These are phyloP conservation scores for Pythium aphanidermatum DNA, from an alignment of 352 stramenopile genomes.

Conservation along the genomic window DNA sequence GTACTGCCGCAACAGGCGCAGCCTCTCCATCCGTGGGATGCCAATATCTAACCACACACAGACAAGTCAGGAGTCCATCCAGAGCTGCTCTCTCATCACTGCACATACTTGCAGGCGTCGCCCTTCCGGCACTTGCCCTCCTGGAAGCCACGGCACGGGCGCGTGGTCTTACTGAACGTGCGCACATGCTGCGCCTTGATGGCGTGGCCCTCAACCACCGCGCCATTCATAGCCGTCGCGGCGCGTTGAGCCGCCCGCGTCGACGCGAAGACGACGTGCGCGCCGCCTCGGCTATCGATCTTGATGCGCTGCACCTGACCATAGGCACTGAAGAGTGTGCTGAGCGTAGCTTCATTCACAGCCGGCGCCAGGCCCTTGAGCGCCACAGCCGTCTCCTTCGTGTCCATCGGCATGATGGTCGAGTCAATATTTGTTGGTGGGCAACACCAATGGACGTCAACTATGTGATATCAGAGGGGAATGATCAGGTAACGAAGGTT, in stretches of 20 bases:
- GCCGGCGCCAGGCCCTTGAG: constrained; percentile 39
- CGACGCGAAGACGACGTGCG: constrained; percentile 33
- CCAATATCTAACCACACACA: constrained; percentile 2
- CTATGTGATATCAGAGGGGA: constrained; percentile 11
- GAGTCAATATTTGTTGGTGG: constrained; percentile 6
- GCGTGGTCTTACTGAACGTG: constrained; percentile 30
- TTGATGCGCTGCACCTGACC: constrained; percentile 48
- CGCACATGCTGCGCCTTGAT: constrained; percentile 41
- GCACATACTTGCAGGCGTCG: constrained; percentile 64
- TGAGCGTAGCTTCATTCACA: constrained; percentile 35
- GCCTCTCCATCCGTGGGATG: neutral
- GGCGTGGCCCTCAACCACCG: constrained; percentile 45
- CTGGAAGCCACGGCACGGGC: constrained; percentile 47
- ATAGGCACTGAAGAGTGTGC: constrained; percentile 53
- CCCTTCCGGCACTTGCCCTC: constrained; percentile 55
- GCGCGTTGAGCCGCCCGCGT: constrained; percentile 29
- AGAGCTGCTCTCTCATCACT: neutral
- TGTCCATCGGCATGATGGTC: constrained; percentile 10
- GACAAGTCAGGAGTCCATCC: neutral
- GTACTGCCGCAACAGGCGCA: neutral
- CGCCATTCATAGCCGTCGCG: constrained; percentile 32
- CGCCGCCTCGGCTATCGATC: constrained; percentile 38
- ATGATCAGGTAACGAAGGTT: constrained; percentile 10
- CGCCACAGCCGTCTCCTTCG: constrained; percentile 32
- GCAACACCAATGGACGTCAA: constrained; percentile 12